phyloP scores from a whole-genome alignment of 108 stramenopile species.

The Nitzschia inconspicua region DNA sequence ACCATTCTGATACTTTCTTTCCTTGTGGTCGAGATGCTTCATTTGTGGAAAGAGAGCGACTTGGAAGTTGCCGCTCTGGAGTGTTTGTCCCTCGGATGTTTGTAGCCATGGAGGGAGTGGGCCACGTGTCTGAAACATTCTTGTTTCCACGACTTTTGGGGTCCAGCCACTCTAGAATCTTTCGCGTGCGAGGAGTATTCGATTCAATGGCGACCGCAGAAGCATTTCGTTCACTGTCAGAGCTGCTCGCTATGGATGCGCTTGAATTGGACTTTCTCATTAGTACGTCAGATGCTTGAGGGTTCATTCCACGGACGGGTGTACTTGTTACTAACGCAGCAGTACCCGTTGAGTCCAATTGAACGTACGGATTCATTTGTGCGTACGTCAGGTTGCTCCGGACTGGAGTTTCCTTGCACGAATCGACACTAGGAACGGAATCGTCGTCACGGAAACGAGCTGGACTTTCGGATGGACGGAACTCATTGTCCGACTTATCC shows the following conservation, averaged over 20 bases:
- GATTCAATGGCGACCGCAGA: too few species aligned
- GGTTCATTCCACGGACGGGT: too few species aligned
- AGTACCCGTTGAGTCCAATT: too few species aligned
- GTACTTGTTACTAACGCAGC: too few species aligned
- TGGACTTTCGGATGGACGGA: not conserved
- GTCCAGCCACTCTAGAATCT: conserved; percentile 1
- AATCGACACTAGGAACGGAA: not conserved
- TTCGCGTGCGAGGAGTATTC: not conserved
- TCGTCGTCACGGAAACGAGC: too few species aligned
- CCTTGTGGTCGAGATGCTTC: not conserved
- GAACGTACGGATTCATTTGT: too few species aligned
- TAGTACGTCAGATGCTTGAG: too few species aligned
- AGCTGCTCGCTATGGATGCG: too few species aligned
- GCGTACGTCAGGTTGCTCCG: too few species aligned
- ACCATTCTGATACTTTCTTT: not conserved
- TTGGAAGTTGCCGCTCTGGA: not conserved
- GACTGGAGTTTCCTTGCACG: not conserved
- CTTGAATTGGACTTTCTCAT: too few species aligned
- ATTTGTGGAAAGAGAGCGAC: not conserved
- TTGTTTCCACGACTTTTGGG: too few species aligned
- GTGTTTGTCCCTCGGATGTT: not conserved
- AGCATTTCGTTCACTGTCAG: too few species aligned
- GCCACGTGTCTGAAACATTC: not conserved
- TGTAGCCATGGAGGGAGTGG: not conserved
- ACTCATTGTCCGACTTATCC: not conserved